Evolutionary conservation across 2,329 filamentous ascomycete genomes (phyloP), one percentile per base, ranked within the genome.

Genomic region (Fusarium secorum): DNA sequence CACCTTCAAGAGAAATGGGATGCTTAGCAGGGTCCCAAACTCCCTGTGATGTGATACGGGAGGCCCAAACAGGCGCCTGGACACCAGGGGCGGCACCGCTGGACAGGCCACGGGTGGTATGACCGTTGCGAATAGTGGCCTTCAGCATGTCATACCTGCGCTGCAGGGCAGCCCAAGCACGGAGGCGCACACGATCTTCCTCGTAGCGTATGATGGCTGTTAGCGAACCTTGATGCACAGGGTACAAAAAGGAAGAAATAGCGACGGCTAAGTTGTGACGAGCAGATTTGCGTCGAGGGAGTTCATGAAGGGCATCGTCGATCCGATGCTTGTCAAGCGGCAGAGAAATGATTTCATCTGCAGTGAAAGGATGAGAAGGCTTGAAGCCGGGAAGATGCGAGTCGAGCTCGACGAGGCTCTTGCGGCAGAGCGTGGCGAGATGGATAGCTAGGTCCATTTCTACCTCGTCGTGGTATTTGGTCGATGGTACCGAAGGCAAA

Each of bases 181-280:
- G 78, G 26, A 82, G 75, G 15, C 74, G 77, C 11, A 81, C 79
- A 20, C 80, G 78, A 35, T 81, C 79, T 18, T 73, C 76, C 36
- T 82, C 79, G 58, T 81, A 82, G 14, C 79, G 77, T 49, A 82
- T 82, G 22, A 82, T 74, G 49, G 79, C 72, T n/a, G 80, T 75
- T 42, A 82, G 61, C 7, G 80, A 81, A 35, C 76, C 75, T 14
- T 78, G 74, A 33, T 80, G 76, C 22, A 74, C 72, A 7, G 81
- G 81, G 65, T 81, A 79, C 54, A 82, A 60, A 24, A 81, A 69
- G 13, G 75, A 59, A 10, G 80, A 76, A 41, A 82, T 71, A 42
- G 75, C 75, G 7, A 69, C 66, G 11, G 81, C 80, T 15, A 80
- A 71, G 8, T 64, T 66, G 30, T 77, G 76, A 3, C 78, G 78